A percentile compares a stretch with the other conserved stretches of the same genome.
Conservation (phyloP, 1,284 basidiomycete species). For the Leccinum insigne region DNA sequence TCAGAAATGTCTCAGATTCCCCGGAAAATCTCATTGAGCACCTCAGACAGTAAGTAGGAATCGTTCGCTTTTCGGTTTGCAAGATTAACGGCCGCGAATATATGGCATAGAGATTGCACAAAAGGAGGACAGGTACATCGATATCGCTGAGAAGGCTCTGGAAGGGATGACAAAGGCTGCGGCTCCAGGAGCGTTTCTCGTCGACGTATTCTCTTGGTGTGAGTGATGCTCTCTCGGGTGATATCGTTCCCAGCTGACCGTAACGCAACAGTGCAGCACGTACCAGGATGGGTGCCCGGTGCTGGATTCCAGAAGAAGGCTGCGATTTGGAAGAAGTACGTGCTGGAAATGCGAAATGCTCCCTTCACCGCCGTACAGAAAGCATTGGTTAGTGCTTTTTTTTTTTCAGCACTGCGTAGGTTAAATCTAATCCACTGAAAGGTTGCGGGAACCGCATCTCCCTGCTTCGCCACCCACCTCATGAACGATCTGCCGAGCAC, state of each 20-base stretch:
- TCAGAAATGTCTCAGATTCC: constrained; percentile 38
- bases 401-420: rapidly evolving
- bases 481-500: constrained; percentile 19
- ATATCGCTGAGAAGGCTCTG: constrained; percentile 38
- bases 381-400: constrained; percentile 22
- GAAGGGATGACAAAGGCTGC: constrained; percentile 39
- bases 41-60: constrained; percentile 40
- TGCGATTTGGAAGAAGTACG: constrained; percentile 29
- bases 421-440: constrained; percentile 16
- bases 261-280: constrained; percentile 28
- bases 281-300: constrained; percentile 34
- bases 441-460: constrained; percentile 29
- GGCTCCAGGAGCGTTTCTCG: constrained; percentile 38
- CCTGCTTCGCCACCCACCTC: constrained; percentile 33
- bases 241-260: constrained; percentile 3
- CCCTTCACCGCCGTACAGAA: constrained; percentile 30
- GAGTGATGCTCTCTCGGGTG: constrained; percentile 6
- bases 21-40: constrained; percentile 42
- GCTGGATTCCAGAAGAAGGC: constrained; percentile 35
- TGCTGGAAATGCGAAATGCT: constrained; percentile 33
- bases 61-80: neutral
- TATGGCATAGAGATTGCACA: constrained; percentile 38
- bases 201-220: constrained; percentile 36
- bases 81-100: constrained; percentile 14
- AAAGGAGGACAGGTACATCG: constrained; percentile 36